A percentile compares a stretch with the other conserved stretches of the same genome.
Conservation (phyloP, 2,329 filamentous ascomycete species). For the Penicillium sp. region DNA sequence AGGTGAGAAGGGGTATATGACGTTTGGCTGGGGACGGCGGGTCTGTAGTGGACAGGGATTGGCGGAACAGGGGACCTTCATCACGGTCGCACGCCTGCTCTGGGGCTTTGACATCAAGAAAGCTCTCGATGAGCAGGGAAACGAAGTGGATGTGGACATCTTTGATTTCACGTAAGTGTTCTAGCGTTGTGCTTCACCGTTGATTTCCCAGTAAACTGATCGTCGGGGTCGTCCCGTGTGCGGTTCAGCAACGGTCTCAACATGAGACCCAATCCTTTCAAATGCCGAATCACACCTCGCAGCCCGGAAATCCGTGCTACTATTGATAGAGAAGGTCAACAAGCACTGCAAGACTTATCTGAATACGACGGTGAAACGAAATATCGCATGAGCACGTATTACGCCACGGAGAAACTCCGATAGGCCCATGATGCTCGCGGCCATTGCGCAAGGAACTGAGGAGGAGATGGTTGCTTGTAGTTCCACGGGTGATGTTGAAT, state of each 20-base stretch:
- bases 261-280: slow-evolving; percentile 58
- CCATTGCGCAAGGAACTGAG: not conserved
- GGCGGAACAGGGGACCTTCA: slow-evolving; percentile 61
- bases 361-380: slow-evolving; percentile 58
- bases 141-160: slow-evolving; percentile 56
- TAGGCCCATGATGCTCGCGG: not conserved
- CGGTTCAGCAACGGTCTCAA: slow-evolving; percentile 55
- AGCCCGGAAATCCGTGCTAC: slow-evolving; percentile 50
- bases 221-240: not conserved
- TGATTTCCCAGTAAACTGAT: slow-evolving; percentile 3
- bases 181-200: slow-evolving; percentile 5
- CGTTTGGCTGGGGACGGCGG: slow-evolving; percentile 58
- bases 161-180: slow-evolving; percentile 54
- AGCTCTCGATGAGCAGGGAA: slow-evolving; percentile 43
- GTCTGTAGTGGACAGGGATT: slow-evolving; percentile 57
- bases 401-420: slow-evolving; percentile 32
- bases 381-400: slow-evolving; percentile 58
- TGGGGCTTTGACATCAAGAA: slow-evolving; percentile 58
- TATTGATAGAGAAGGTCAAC: slow-evolving; percentile 54
- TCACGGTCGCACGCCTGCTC: slow-evolving; percentile 57
- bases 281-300: slow-evolving; percentile 55
- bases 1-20: slow-evolving; percentile 54
- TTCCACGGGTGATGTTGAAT: not conserved
- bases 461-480: not conserved
- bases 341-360: slow-evolving; percentile 54